Conservation (phyloP, 257 asterid genomes). For the Ophiorrhiza pumila region DNA sequence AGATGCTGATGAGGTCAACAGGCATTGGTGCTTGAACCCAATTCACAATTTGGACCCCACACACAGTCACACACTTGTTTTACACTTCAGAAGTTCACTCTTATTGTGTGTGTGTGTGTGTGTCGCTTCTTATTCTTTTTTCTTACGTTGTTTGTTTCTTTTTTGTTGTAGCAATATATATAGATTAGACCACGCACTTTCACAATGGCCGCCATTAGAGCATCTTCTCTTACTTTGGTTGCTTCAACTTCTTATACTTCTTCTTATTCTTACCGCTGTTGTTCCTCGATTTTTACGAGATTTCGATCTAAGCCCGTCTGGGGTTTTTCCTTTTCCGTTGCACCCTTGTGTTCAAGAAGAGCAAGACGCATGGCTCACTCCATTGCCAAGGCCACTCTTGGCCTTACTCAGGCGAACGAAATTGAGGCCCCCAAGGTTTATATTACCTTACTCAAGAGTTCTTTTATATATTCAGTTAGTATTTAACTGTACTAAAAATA, state of each 20-base stretch:
- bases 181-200: conserved; percentile 4
- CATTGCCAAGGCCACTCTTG: conserved; percentile 45
- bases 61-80: neutral
- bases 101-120: too few relatives aligned
- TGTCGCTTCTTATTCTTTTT: neutral
- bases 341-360: conserved; percentile 32
- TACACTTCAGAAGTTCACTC: neutral
- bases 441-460: neutral
- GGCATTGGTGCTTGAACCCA: neutral
- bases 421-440: conserved; percentile 36
- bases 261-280: conserved; percentile 5
- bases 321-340: conserved; percentile 25
- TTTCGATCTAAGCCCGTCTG: conserved; percentile 26
- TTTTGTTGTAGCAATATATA: neutral
- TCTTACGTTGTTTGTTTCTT: neutral
- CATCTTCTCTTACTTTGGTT: conserved; percentile 17
- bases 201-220: conserved; percentile 39
- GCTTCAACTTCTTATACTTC: conserved; percentile 18
- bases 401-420: conserved; percentile 41
- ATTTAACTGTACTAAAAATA: neutral
- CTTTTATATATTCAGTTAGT: neutral
- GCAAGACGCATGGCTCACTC: conserved; percentile 42
- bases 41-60: neutral
- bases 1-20: neutral
- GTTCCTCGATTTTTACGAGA: conserved; percentile 28